phyloP scores from a whole-genome alignment of 2,329 filamentous ascomycete species.

The Phaeosphaeriaceae sp. region DNA sequence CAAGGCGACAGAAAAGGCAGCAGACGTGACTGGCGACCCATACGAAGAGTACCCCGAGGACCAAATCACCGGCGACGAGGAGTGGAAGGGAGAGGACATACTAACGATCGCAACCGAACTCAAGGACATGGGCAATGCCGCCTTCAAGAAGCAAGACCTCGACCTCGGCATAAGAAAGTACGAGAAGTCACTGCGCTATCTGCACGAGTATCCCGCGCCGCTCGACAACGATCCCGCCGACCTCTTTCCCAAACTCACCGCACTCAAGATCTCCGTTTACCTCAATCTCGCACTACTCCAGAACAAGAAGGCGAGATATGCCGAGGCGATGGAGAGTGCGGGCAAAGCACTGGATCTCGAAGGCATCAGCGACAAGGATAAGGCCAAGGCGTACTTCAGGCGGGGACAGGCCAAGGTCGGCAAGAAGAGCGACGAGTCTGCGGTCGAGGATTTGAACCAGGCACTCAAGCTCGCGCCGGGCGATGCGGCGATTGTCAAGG shows the following conservation, averaged over 20 bases:
- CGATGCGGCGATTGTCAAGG: slow-evolving; percentile 76
- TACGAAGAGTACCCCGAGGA: slow-evolving; percentile 98
- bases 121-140: slow-evolving; percentile 91
- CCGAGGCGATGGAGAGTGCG: slow-evolving; percentile 74
- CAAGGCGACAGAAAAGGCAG: slow-evolving; percentile 69
- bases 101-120: slow-evolving; percentile 82
- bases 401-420: slow-evolving; percentile 77
- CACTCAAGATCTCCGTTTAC: slow-evolving; percentile 84
- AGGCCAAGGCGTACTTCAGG: slow-evolving; percentile 88
- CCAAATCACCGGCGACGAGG: slow-evolving; percentile 60
- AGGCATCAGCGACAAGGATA: slow-evolving; percentile 72
- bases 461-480: slow-evolving; percentile 62
- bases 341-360: slow-evolving; percentile 74
- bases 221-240: slow-evolving; percentile 73
- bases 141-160: slow-evolving; percentile 82
- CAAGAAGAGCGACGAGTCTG: slow-evolving; percentile 84
- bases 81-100: slow-evolving; percentile 71
- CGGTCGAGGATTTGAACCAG: slow-evolving; percentile 56
- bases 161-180: slow-evolving; percentile 84
- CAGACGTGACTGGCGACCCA: slow-evolving; percentile 84
- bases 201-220: slow-evolving; percentile 80
- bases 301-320: slow-evolving; percentile 77
- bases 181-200: slow-evolving; percentile 87
- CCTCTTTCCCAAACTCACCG: slow-evolving; percentile 69
- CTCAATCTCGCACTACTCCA: slow-evolving; percentile 87